Base-by-base conservation (phyloP, 257 asterid genomes). In the Capsicum baccatum region DNA sequence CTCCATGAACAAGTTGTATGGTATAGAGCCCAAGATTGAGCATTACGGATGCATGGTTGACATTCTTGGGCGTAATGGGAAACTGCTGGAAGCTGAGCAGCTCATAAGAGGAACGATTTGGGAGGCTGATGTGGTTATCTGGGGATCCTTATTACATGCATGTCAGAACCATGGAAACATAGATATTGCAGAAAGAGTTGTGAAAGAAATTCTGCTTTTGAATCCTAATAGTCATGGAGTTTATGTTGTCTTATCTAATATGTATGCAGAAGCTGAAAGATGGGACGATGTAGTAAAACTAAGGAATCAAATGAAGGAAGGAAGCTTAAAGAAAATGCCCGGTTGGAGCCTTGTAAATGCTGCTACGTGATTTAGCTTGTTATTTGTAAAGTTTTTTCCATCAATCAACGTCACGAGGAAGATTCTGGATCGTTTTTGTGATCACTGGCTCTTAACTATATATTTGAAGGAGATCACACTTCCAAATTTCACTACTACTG, bases 11-110 rank as follows among this genome's bases (percentile, higher is more conserved):
- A 81, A 74, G 82, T 68, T 85, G 50, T 92, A 96, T 64, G 88
- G 91, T 5, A 63, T 92, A 66, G 92, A 90, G 80, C 98, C 99
- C 70, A 93, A 90, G 80, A 44, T 94, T 70, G 92, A 91, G 95
- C 99, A 96, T 81, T 93, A 93, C 55, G 88, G 98, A 60, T 94
- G 99, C 90, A 89, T 93, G 96, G 99, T 91, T 57, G 98, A 93
- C 82, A 88, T 96, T 73, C 92, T 94, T 6, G 99, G 98, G 69
- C 90, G 98, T 64, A 88, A 89, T 48, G 98, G 95, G 19, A 90
- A 88, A 91, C 87, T 96, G 80, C 67, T 84, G 17, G 98, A 94
- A 86, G 98, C 97, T 6, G 98, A 96, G 88, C 89, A 87, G 59
- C 80, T 94, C 62, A 90, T 96, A 74, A 89, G 81, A 78, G 92